These are phyloP conservation scores for Pseudofabraea citricarpa DNA, from an alignment of 2,329 filamentous ascomycete genomes.

Conservation along the genomic window DNA sequence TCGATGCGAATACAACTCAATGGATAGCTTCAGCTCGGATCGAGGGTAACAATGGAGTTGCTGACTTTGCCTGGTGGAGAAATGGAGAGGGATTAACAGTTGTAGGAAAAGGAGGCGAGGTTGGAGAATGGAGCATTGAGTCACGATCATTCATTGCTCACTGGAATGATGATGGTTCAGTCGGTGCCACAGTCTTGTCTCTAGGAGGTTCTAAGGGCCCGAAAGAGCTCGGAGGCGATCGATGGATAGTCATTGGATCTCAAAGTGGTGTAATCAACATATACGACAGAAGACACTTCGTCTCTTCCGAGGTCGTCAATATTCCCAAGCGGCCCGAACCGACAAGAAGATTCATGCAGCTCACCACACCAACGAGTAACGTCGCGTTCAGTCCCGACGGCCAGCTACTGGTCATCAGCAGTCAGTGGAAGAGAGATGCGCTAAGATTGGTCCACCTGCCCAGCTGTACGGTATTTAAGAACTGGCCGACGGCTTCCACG, in stretches of 20 bases:
- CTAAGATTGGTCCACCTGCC: constrained; percentile 84
- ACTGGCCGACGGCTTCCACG: constrained; percentile 92
- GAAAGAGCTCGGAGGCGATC: constrained; percentile 64
- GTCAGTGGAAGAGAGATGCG: constrained; percentile 82
- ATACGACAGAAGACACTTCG: constrained; percentile 65
- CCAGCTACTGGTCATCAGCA: constrained; percentile 83
- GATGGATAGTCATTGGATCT: constrained; percentile 86
- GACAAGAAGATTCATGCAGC: constrained; percentile 70
- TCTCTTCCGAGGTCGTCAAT: constrained; percentile 34
- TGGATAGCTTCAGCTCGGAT: constrained; percentile 82
- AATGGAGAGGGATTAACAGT: constrained; percentile 78
- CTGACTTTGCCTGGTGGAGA: constrained; percentile 91
- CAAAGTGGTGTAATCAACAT: constrained; percentile 87
- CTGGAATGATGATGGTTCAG: constrained; percentile 87
- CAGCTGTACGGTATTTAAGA: constrained; percentile 88
- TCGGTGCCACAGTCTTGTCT: constrained; percentile 76
- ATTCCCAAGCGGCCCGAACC: constrained; percentile 69
- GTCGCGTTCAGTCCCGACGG: constrained; percentile 83
- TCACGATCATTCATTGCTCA: constrained; percentile 66
- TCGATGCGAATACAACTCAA: constrained; percentile 76
- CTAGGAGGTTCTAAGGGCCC: constrained; percentile 66
- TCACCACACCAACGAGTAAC: constrained; percentile 79
- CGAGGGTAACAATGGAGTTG: constrained; percentile 76
- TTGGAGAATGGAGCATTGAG: constrained; percentile 80
- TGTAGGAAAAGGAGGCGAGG: constrained; percentile 78